These are phyloP conservation scores for Carallia pectinifolia DNA, from an alignment of 345 rosid genomes.

Conservation along the genomic window DNA sequence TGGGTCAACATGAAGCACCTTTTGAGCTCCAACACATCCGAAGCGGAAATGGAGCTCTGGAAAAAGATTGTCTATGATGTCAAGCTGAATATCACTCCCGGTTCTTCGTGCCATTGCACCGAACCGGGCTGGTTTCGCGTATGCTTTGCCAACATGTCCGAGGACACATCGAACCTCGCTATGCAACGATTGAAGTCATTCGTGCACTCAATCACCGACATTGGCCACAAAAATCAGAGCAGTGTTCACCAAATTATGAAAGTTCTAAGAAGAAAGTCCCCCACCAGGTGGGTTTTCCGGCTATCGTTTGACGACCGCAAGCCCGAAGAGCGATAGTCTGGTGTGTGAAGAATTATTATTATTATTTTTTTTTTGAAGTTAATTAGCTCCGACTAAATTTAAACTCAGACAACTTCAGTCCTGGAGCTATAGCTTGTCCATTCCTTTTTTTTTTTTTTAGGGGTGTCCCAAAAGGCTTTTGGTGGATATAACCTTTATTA, in stretches of 20 bases:
- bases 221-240: conserved; percentile 28
- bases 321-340: conserved; percentile 61
- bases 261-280: conserved; percentile 48
- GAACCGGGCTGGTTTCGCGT: conserved; percentile 87
- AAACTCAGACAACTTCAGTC: no score
- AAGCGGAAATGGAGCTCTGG: conserved; percentile 80
- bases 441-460: background rate
- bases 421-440: background rate
- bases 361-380: no score
- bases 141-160: conserved; percentile 83
- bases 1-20: conserved; percentile 87
- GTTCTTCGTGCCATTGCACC: conserved; percentile 74
- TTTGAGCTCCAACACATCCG: conserved; percentile 61
- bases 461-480: conserved; percentile 7
- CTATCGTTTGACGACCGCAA: conserved; percentile 61
- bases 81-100: conserved; percentile 71
- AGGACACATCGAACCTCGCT: conserved; percentile 55
- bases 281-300: conserved; percentile 73
- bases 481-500: conserved; percentile 9
- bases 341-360: conserved; percentile 3
- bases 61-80: conserved; percentile 74
- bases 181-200: conserved; percentile 56
- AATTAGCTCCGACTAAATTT: no score
- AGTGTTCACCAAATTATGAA: conserved; percentile 42
- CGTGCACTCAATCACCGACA: conserved; percentile 38